These are phyloP conservation scores for Geotrichum europaeum DNA, from an alignment of 1,139 yeast species.

Conservation along the genomic window DNA sequence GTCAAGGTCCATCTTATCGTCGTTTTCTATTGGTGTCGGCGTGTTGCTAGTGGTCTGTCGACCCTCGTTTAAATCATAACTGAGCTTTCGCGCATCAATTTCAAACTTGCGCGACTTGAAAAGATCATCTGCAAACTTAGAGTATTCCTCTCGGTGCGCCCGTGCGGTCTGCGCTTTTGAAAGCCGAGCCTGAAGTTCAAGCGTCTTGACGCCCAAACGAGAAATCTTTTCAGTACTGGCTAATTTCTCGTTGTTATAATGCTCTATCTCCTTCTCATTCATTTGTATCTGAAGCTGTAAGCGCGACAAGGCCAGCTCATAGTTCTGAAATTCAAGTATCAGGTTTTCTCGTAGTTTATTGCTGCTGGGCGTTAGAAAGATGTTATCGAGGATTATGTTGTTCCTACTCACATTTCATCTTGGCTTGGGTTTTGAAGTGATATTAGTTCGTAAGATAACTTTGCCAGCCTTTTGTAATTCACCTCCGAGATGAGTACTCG, in stretches of 20 bases:
- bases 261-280: conserved; percentile 24
- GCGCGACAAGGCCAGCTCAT: conserved; percentile 24
- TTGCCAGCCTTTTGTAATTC: conserved; percentile 23
- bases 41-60: not conserved
- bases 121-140: conserved; percentile 27
- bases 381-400: not conserved
- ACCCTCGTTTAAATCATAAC: conserved; percentile 10
- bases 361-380: conserved; percentile 7
- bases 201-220: conserved; percentile 21
- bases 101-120: conserved; percentile 25
- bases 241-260: conserved; percentile 21
- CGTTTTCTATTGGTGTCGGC: not conserved
- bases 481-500: conserved; percentile 27
- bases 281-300: conserved; percentile 28
- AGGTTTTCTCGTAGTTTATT: conserved; percentile 2
- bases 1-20: not conserved
- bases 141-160: conserved; percentile 28
- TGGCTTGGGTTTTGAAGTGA: conserved; percentile 5
- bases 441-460: conserved; percentile 17
- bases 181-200: conserved; percentile 25
- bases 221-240: conserved; percentile 20
- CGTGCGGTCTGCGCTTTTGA: conserved; percentile 25
- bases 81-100: conserved; percentile 6
- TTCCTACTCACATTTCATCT: conserved; percentile 11
- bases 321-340: conserved; percentile 23